Evolutionary conservation across 129 eudicot species (phyloP).

Genomic region (Centaurea solstitialis): DNA sequence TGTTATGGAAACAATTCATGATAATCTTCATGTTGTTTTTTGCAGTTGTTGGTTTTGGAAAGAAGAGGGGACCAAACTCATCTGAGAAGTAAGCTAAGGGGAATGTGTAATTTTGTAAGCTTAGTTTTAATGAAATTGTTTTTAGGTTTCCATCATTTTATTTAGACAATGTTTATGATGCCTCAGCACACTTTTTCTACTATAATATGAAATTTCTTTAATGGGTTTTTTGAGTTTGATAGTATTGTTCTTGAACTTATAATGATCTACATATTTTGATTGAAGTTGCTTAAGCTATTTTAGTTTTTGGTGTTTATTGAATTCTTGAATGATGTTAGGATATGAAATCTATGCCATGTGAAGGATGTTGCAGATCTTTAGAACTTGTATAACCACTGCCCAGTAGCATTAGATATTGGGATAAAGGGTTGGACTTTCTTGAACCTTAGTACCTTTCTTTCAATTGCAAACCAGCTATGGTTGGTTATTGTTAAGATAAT

Average conservation of each 20-base stretch:
- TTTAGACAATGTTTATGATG: conserved; percentile 13
- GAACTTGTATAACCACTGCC: not conserved
- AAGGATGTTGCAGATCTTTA: not conserved
- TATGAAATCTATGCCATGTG: not conserved
- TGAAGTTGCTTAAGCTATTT: not conserved
- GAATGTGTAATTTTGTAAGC: conserved; percentile 21
- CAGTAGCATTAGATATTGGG: no score
- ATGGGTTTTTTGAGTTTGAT: not conserved
- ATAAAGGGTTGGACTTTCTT: not conserved
- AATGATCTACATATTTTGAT: not conserved
- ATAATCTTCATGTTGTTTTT: not conserved
- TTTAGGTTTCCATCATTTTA: not conserved
- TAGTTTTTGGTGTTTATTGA: not conserved
- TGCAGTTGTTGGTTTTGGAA: conserved; percentile 47
- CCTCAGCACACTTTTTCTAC: not conserved
- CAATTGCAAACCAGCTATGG: not conserved
- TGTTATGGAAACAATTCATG: not conserved
- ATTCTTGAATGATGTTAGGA: not conserved
- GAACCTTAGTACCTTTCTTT: not conserved
- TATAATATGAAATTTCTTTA: not conserved
- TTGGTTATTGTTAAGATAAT: not conserved
- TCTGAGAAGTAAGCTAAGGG: conserved; percentile 33
- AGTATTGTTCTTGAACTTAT: not conserved
- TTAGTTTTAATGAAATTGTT: conserved; percentile 6
- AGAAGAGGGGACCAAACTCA: conserved; percentile 48